Conservation (phyloP, 176 grass and related monocot genomes). For the Oryza punctata region DNA sequence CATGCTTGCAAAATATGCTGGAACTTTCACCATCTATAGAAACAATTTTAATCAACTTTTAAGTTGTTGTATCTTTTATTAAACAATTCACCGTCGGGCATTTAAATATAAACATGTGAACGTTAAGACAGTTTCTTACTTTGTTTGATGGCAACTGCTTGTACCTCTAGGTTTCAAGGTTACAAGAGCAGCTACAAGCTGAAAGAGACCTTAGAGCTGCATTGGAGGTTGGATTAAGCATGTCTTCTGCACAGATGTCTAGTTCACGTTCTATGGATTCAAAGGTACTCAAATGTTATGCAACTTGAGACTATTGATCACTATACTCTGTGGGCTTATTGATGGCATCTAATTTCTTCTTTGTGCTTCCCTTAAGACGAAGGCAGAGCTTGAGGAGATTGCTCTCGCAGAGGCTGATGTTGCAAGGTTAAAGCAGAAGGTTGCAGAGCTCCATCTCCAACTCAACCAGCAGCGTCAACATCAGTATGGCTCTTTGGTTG, state of each 20-base stretch:
- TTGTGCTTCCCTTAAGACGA: constrained; percentile 54
- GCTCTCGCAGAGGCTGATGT: constrained; percentile 89
- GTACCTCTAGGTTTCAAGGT: constrained; percentile 75
- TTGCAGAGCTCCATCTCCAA: constrained; percentile 95
- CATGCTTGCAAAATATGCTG: constrained; percentile 26
- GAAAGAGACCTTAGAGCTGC: constrained; percentile 98
- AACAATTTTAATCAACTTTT: background rate
- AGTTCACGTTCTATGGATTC: constrained; percentile 78
- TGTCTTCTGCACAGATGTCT: constrained; percentile 91
- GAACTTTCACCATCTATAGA: constrained; percentile 12
- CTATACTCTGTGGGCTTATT: constrained; percentile 9
- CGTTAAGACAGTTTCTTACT: background rate
- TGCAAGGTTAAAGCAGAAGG: constrained; percentile 88
- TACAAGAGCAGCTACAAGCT: constrained; percentile 98
- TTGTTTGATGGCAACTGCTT: constrained; percentile 36
- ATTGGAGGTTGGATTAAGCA: constrained; percentile 94
- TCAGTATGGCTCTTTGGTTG: constrained; percentile 60
- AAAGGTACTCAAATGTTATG: constrained; percentile 57
- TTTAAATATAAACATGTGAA: background rate
- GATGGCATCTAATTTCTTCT: constrained; percentile 19
- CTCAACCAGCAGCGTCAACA: constrained; percentile 91
- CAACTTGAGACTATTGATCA: background rate
- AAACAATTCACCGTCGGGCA: background rate
- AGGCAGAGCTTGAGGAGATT: constrained; percentile 91
- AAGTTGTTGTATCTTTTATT: background rate